These are phyloP conservation scores for Aspergillus tubingensis DNA, from an alignment of 2,329 filamentous ascomycete genomes.

Conservation along the genomic window DNA sequence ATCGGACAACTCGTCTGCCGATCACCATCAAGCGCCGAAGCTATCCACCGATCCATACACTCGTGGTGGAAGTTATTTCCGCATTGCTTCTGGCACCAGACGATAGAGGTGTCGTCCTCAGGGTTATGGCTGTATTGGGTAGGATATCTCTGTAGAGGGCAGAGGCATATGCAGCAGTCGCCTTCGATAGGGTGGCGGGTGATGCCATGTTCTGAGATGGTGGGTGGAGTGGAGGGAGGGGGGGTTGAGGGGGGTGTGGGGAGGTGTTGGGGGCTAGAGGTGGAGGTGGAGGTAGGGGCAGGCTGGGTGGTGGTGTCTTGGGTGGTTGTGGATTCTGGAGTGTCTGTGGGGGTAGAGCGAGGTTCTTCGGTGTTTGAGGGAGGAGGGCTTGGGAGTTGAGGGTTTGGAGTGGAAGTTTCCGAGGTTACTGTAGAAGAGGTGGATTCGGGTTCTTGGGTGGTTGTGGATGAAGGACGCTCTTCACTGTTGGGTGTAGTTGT, in stretches of 20 bases:
- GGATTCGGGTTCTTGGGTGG: neutral
- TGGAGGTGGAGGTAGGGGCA: too few relatives aligned
- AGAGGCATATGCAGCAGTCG: constrained; percentile 1
- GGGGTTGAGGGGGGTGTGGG: neutral
- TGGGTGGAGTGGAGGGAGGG: neutral
- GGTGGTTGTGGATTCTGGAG: too few relatives aligned
- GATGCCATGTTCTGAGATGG: neutral
- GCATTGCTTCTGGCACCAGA: neutral
- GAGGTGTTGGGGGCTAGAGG: too few relatives aligned
- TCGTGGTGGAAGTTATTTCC: constrained; percentile 2
- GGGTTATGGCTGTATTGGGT: neutral
- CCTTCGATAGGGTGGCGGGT: constrained; percentile 3
- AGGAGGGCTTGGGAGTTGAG: neutral
- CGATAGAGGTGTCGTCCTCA: neutral
- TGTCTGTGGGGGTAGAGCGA: too few relatives aligned
- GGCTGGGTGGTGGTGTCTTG: too few relatives aligned
- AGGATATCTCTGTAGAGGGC: neutral
- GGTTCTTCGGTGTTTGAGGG: too few relatives aligned
- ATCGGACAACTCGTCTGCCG: neutral
- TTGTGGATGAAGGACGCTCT: neutral
- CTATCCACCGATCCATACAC: constrained; percentile 2
- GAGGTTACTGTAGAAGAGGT: neutral
- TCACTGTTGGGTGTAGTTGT: neutral
- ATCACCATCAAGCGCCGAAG: neutral
- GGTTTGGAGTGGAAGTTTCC: neutral